Base-by-base conservation (phyloP, 768 basidiomycete species). In the Phanerochaete carnosa region DNA sequence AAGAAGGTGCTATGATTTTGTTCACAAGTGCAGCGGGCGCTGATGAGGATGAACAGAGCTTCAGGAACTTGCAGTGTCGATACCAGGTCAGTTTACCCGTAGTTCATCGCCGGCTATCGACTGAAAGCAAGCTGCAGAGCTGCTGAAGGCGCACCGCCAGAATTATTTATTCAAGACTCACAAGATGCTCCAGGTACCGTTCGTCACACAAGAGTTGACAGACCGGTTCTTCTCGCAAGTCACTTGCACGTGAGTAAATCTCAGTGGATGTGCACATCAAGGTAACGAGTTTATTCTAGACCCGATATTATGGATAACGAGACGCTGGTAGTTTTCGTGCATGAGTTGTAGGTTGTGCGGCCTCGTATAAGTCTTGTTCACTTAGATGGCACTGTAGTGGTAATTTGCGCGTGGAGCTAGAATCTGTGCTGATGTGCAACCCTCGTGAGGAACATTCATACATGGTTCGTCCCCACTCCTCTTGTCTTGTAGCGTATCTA, bases 131-230 rank as follows among this genome's bases (percentile, higher is more conserved):
- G 45, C 37, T 33, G 12, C 65, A 90, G 94, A 95, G 69, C 82
- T 96, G 23, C 82, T 98, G 59, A 97, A 96, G 72, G 84, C 84
- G 15, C 92, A 98, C 72, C 84, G 96, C n/a, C 87, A 91, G 61
- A 81, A 92, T 64, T 88, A 90, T 61, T 75, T 99, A 33, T 92
- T 85, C 74, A 79, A 82, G n/a, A 80, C 81, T 28, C 84, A 92
- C 70, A 75, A 83, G 11, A 87, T 98, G 83, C 83, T 92, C 72
- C 84, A 89, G 67, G 80, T 97, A 11, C 95, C 94, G 1, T 75
- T 97, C 60, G 79, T 91, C 57, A 83, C 79, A 30, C 65, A 77
- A 15, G 84, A 85, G 13, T 77, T 94, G 45, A 86, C 92, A 67
- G 79, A 82, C 49, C 79, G 84, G 1, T 98, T 94, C 72, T 83